Conservation (phyloP, 345 rosid species). For the Anacardium occidentale region DNA sequence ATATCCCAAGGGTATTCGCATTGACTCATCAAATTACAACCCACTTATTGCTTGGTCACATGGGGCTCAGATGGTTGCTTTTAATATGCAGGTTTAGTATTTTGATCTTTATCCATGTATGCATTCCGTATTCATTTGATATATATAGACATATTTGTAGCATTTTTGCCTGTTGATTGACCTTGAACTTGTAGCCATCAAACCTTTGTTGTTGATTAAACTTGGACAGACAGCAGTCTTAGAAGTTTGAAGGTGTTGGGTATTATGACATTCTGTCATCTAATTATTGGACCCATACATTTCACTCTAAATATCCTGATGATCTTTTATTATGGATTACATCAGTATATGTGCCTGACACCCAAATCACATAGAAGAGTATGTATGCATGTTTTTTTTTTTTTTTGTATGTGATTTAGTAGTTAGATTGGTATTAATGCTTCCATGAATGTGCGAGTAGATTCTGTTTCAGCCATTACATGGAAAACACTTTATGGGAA, state of each 20-base stretch:
- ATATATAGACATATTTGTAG: neutral
- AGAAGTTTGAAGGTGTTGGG: neutral
- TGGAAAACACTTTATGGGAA: neutral
- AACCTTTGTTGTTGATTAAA: neutral
- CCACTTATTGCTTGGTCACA: constrained; percentile 88
- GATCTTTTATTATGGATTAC: neutral
- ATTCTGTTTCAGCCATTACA: neutral
- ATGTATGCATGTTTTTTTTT: neutral
- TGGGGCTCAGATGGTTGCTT: constrained; percentile 99
- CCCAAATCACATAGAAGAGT: neutral
- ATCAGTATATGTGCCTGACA: neutral
- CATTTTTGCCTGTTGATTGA: neutral
- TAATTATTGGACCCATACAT: neutral
- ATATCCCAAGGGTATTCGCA: constrained; percentile 87
- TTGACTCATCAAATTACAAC: constrained; percentile 85
- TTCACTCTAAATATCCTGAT: neutral
- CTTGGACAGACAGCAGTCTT: neutral
- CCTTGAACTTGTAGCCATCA: neutral
- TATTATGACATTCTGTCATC: neutral
- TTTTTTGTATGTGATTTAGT: neutral
- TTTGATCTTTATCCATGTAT: neutral
- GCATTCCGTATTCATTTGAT: neutral
- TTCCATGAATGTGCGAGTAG: neutral
- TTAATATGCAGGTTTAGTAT: constrained; percentile 81
- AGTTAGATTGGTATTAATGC: neutral